phyloP scores from a whole-genome alignment of 768 basidiomycete genomes.

The Russula abietina region DNA sequence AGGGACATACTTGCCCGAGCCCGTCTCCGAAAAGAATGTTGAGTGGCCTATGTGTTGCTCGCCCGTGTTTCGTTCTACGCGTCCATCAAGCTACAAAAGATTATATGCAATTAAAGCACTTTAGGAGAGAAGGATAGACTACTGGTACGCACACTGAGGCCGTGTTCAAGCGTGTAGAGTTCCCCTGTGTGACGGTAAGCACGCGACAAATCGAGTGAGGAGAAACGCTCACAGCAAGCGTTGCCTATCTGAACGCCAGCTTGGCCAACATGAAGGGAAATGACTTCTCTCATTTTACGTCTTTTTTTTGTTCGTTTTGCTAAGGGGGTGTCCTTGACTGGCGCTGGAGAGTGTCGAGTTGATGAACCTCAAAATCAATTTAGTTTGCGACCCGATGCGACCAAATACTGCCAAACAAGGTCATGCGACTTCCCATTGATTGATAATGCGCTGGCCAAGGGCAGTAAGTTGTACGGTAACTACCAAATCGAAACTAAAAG shows the following conservation, averaged over 20 bases:
- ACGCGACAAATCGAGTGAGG: conserved; percentile 19
- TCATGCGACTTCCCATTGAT: conserved; percentile 1
- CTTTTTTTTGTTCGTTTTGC: background rate
- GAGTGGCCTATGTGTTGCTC: conserved; percentile 77
- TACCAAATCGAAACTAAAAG: conserved; percentile 7
- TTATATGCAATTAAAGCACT: background rate
- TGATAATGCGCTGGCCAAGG: conserved; percentile 2
- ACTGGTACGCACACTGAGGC: conserved; percentile 68
- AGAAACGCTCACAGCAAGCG: conserved; percentile 75
- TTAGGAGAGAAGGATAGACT: background rate
- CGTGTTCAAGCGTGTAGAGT: conserved; percentile 97
- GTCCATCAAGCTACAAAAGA: conserved; percentile 75
- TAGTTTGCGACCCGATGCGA: background rate
- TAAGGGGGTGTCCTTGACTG: background rate
- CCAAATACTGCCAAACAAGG: conserved; percentile 8
- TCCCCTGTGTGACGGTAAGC: conserved; percentile 59
- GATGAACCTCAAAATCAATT: background rate
- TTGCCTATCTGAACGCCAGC: conserved; percentile 94
- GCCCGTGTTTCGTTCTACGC: conserved; percentile 70
- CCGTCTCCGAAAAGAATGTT: conserved; percentile 96
- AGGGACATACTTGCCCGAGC: conserved; percentile 91
- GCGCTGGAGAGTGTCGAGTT: background rate
- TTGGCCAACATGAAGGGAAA: conserved; percentile 95
- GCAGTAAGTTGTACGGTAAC: conserved; percentile 13
- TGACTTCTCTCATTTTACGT: conserved; percentile 77